Evolutionary conservation across 805 yeast genomes (phyloP), one percentile per base, ranked within the genome.

Genomic region (Metschnikowia reukaufii): DNA sequence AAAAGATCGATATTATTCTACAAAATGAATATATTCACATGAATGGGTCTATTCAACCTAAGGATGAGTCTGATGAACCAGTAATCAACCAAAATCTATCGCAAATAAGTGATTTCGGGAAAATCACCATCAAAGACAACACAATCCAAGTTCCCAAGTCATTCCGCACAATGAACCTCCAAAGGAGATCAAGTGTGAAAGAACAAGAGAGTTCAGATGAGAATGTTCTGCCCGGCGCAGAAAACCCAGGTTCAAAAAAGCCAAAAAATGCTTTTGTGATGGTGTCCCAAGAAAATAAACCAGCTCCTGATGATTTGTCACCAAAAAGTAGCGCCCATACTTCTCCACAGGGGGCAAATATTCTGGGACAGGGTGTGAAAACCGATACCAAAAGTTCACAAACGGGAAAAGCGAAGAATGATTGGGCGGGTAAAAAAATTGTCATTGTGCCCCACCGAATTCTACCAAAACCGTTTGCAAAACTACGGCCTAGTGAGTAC

Each of bases 371-470:
- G 16, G 25, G 5, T 7, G 9, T n/a, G 15, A 15, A 5, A 15
- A n/a, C 21, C 4, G 13, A 7, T 17, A 4, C 32, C 6, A 5
- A 2, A 9, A 25, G 13, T 25, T 4, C 7, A 19, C 9, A 20
- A 20, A 19, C 29, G 8, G 29, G 21, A 30, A 25, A 33, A 6
- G 3, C 15, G 4, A 29, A 42, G 18, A 7, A 6, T 8, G 38
- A 43, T 23, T 36, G 39, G 10, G 4, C 29, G 1, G 49, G 49
- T 1, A 63, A 64, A 45, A 63, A 59, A 47, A 52, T 67, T 20
- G 64, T 70, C 8, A 62, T 72, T 7, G 64, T 72, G 6, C 76
- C 77, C 1, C 76, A 72, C 48, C 65, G 65, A 48, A 68, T 72
- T n/a, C 59, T 72, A 36, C 65, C 61, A 48, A 68, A 70, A 42